Conservation (phyloP, 768 basidiomycete species). For the Mycena belliarum region DNA sequence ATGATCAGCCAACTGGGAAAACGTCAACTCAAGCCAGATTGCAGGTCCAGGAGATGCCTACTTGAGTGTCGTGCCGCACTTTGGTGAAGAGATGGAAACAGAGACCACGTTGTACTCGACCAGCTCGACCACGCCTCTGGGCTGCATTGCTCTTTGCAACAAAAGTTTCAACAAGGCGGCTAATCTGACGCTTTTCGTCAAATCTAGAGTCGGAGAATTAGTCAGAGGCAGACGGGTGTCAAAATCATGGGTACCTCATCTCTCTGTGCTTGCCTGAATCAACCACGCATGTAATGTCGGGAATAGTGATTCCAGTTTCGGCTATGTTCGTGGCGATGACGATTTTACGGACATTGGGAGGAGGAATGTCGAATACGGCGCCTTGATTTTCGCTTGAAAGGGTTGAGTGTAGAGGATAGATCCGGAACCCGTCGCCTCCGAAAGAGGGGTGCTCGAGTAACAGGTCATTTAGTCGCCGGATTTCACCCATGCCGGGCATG, state of each 20-base stretch:
- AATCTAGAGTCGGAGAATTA: conserved; percentile 56
- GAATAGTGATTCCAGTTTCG: conserved; percentile 98
- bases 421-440: conserved; percentile 63
- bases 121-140: conserved; percentile 87
- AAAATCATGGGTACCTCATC: conserved; percentile 65
- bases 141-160: conserved; percentile 90
- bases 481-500: conserved; percentile 93
- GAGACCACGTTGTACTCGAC: conserved; percentile 84
- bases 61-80: conserved; percentile 78
- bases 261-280: conserved; percentile 93
- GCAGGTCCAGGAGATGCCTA: conserved; percentile 24
- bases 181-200: conserved; percentile 96
- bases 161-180: conserved; percentile 87
- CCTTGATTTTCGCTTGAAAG: conserved; percentile 90
- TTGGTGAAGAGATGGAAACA: conserved; percentile 97
- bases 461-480: conserved; percentile 82
- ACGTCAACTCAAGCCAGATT: neutral
- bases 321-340: conserved; percentile 94
- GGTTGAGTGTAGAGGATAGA: conserved; percentile 90
- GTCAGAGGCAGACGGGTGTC: neutral
- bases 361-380: conserved; percentile 88
- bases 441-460: conserved; percentile 76
- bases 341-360: conserved; percentile 81
- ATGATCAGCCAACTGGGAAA: conserved; percentile 74
- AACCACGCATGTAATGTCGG: conserved; percentile 95